Percentiles rank a stretch among this genome's conserved stretches.
Conservation (phyloP, 2,329 filamentous ascomycete genomes). For the Thermochaetoides dissita region DNA sequence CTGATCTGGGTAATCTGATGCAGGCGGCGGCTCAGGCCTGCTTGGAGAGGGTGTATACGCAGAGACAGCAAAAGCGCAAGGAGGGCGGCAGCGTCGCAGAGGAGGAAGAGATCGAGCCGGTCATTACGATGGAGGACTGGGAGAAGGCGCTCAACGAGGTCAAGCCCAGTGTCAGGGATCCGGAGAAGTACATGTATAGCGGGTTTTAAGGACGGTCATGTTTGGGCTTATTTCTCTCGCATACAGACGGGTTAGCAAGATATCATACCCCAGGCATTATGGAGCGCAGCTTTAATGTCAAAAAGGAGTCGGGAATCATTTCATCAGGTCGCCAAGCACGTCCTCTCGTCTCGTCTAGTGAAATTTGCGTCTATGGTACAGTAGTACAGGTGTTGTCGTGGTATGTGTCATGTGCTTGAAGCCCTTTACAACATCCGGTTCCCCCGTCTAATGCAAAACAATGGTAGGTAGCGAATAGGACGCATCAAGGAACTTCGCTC, state of each 20-base stretch:
- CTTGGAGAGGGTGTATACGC: constrained; percentile 18
- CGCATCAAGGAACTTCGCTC: constrained; percentile 2
- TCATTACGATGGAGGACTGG: constrained; percentile 34
- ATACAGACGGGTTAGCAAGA: no score
- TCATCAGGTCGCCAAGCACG: constrained; percentile 8
- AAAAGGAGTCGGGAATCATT: constrained; percentile 7
- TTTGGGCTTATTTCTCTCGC: no score
- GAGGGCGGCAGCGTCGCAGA: constrained; percentile 4
- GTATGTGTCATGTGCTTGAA: background rate
- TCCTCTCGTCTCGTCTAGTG: constrained; percentile 12
- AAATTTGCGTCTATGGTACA: constrained; percentile 16
- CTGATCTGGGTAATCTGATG: constrained; percentile 44
- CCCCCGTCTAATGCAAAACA: constrained; percentile 19
- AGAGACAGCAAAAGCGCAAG: constrained; percentile 5
- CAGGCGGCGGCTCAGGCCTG: constrained; percentile 26
- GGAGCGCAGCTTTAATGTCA: no score
- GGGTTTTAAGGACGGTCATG: background rate
- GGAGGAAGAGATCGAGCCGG: constrained; percentile 17
- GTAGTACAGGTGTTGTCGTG: background rate
- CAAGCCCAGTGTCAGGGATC: constrained; percentile 35
- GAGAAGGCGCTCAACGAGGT: constrained; percentile 35
- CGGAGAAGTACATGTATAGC: constrained; percentile 22
- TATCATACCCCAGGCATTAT: no score
- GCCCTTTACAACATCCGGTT: constrained; percentile 5
- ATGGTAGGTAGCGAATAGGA: background rate